Percentiles rank a stretch among this genome's conserved stretches.
phyloP scores from a whole-genome alignment of 768 basidiomycete species.

The Boletus sp. region DNA sequence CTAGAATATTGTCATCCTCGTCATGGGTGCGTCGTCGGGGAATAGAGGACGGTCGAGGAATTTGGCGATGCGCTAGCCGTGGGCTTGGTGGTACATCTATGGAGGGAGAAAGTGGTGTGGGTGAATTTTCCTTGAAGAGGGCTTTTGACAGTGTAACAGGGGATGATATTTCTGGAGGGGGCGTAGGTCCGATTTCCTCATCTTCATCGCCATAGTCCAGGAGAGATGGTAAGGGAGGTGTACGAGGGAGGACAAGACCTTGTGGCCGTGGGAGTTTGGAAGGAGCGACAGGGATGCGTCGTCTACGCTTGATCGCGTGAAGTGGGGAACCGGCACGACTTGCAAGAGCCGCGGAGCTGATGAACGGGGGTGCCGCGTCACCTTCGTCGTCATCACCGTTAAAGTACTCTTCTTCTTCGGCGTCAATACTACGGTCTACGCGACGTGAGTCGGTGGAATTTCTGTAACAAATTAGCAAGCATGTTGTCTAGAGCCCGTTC shows the following conservation, averaged over 20 bases:
- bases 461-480: conserved; percentile 31
- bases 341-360: conserved; percentile 27
- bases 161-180: conserved; percentile 16
- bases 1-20: conserved; percentile 56
- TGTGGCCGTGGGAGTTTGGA: conserved; percentile 48
- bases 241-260: conserved; percentile 40
- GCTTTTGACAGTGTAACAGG: conserved; percentile 14
- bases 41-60: conserved; percentile 39
- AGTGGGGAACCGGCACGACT: conserved; percentile 31
- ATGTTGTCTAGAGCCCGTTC: conserved; percentile 9
- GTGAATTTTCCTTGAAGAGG: conserved; percentile 13
- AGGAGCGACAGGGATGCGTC: conserved; percentile 44
- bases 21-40: conserved; percentile 44
- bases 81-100: conserved; percentile 38
- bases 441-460: conserved; percentile 39
- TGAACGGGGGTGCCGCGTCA: conserved; percentile 37
- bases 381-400: conserved; percentile 83
- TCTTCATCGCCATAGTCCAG: conserved; percentile 78
- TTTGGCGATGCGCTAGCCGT: conserved; percentile 39
- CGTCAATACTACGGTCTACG: conserved; percentile 53
- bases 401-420: conserved; percentile 93
- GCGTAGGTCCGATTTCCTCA: conserved; percentile 27
- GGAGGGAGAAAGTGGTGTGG: conserved; percentile 33
- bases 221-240: conserved; percentile 57
- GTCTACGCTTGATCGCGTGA: conserved; percentile 56